Evolutionary conservation across 2,329 filamentous ascomycete species (phyloP), one percentile per base, ranked within the genome.

Genomic region (Botrytis galanthina): DNA sequence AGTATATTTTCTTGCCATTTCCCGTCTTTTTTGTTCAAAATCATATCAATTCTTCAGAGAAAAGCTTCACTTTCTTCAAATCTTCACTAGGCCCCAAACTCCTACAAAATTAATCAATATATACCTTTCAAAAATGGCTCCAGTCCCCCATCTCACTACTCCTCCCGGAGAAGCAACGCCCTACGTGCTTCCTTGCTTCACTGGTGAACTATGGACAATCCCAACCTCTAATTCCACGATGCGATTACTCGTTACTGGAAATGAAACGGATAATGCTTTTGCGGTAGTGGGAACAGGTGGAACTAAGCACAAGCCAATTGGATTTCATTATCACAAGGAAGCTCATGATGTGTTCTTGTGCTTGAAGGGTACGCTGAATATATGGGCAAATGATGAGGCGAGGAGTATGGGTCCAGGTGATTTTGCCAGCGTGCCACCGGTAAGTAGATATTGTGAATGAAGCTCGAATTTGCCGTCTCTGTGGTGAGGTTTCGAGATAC

Each of bases 311-410:
- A 74, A 77, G 26, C 76, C 78, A 12, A 78, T 79, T 4, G 87
- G 87, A 0, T 89, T 89, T 76, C 87, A 89, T 79, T 88, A 84
- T 76, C 88, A 89, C 76, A 83, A 84, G 46, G 84, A 88, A 69
- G 85, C 87, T 0, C 87, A 89, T 76, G 87, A 89, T 77, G 84
- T 89, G 6, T 89, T 89, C 76, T 80, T 89, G 4, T 85, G 86
- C 29, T 84, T 86, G 4, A 87, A 89, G 78, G 88, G 87, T 0
- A 85, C 79, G 72, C 77, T 89, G 75, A 89, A 88, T 75, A 80
- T 89, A 9, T 89, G 86, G 86, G 87, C 85, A n/a, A 85, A 85
- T n/a, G 86, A 88, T 64, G 83, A 86, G 76, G 87, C 86, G 73
- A 81, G 86, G 32, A 84, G 86, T 69, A 82, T 89, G 82, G 83